A percentile compares a stretch with the other conserved stretches of the same genome.
phyloP scores from a whole-genome alignment of 176 grass and related monocot genomes.

The Triticum dicoccoides region DNA sequence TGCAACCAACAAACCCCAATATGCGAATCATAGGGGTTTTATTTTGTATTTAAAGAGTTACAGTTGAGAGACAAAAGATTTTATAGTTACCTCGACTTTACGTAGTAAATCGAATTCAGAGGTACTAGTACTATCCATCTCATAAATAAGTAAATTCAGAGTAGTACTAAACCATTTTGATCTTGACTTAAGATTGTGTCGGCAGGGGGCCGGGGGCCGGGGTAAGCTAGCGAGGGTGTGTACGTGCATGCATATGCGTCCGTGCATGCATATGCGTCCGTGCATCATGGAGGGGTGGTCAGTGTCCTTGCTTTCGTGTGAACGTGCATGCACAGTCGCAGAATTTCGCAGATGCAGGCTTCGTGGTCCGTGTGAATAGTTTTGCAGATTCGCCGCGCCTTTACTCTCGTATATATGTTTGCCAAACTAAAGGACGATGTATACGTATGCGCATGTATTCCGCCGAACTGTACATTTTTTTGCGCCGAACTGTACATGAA shows the following conservation, averaged over 20 bases:
- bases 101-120: too few species aligned
- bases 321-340: constrained; percentile 37
- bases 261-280: not conserved
- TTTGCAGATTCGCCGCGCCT: not conserved
- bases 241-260: not conserved
- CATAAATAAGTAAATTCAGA: too few species aligned
- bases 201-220: constrained; percentile 8
- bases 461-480: too few species aligned
- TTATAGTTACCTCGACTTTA: too few species aligned
- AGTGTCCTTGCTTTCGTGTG: constrained; percentile 29
- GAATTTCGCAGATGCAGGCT: constrained; percentile 21
- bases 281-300: constrained; percentile 18
- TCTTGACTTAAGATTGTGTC: constrained; percentile 20
- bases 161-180: not conserved
- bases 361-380: constrained; percentile 29
- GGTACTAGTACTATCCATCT: too few species aligned
- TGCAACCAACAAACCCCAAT: too few species aligned
- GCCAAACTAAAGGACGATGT: not conserved
- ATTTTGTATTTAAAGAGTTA: too few species aligned
- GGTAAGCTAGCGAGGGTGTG: not conserved
- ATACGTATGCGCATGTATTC: too few species aligned
- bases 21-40: too few species aligned
- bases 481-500: too few species aligned
- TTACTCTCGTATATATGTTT: not conserved
- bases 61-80: too few species aligned